Conservation (phyloP, 1,284 basidiomycete species). For the Porogramme epimiltina region DNA sequence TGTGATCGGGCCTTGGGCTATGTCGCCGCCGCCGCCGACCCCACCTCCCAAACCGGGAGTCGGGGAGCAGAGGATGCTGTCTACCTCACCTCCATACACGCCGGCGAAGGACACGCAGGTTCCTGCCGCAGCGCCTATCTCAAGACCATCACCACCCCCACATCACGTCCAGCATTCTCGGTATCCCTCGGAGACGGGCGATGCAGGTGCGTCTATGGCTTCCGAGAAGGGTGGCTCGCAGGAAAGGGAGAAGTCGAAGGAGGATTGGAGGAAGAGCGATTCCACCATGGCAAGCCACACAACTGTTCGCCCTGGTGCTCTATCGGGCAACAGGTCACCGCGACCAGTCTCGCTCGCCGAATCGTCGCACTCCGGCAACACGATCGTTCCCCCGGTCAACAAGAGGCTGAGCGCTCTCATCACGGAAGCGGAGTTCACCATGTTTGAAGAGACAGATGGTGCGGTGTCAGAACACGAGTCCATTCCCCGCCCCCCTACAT, state of each 20-base stretch:
- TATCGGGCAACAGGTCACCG: conserved; percentile 51
- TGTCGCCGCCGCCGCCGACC: conserved; percentile 25
- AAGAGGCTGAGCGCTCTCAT: conserved; percentile 69
- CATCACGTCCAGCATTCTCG: conserved; percentile 1
- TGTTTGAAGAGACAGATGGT: conserved; percentile 36
- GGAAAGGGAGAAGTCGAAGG: conserved; percentile 43
- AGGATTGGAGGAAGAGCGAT: conserved; percentile 73
- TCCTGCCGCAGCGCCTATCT: conserved; percentile 4
- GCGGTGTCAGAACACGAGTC: conserved; percentile 43
- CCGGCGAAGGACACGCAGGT: conserved; percentile 18
- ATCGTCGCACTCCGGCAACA: conserved; percentile 69
- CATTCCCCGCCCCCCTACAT: conserved; percentile 12
- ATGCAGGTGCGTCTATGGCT: conserved; percentile 1
- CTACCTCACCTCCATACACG: conserved; percentile 8
- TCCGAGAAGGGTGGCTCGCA: conserved; percentile 7
- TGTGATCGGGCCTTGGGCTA: conserved; percentile 5
- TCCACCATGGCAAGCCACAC: conserved; percentile 67
- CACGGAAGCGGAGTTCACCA: conserved; percentile 60
- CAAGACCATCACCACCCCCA: conserved; percentile 4
- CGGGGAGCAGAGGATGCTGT: conserved; percentile 4
- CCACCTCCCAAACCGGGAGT: conserved; percentile 39
- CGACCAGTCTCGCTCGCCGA: conserved; percentile 76
- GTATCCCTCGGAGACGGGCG: conserved; percentile 5
- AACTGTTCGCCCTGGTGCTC: conserved; percentile 60
- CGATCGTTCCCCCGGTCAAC: conserved; percentile 57